Base-by-base conservation (phyloP, 768 basidiomycete genomes). In the Leccinum ochraceum region DNA sequence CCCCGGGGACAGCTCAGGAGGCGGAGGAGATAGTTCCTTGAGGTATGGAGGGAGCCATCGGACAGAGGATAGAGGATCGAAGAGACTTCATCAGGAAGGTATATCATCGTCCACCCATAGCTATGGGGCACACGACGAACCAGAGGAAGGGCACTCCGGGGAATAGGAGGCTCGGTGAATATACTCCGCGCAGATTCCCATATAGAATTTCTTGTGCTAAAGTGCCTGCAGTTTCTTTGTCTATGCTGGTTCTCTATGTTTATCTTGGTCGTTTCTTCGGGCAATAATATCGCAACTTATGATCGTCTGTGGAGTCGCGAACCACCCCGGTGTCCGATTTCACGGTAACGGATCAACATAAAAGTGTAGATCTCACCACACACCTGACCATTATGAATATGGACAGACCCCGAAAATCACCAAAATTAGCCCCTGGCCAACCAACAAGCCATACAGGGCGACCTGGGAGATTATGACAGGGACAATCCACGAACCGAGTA, bases 21-120 rank as follows among this genome's bases (percentile, higher is more conserved):
- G 61, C 54, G 68, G 71, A 42, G 70, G 67, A 56, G 74, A 69
- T 58, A 67, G 67, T 56, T 60, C 68, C 34, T 60, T 70, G 62
- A 71, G 67, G 59, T 83, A 79, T 62, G 70, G 66, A 26, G 73
- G 74, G 60, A 75, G 68, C 51, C 73, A 78, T 67, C 71, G 76
- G 51, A 67, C 75, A 53, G 81, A 82, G 28, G 83, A 85, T 67
- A 81, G 84, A 78, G 79, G 83, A 50, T 71, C 78, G 56, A 86
- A 86, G 77, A 82, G 86, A 61, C 83, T 84, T 70, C 85, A 84
- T 73, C 80, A 80, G 67, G 81, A 82, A 70, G 74, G 67, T 37
- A 49, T 61, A 37, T 37, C 66, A 50, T 66, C 70, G 64, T 62
- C 72, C 39, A 50, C 66, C 51, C 72, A 67, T 49, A 53, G 60